Evolutionary conservation across 1,139 yeast species (phyloP).

Genomic region (Pneumocystis canis): DNA sequence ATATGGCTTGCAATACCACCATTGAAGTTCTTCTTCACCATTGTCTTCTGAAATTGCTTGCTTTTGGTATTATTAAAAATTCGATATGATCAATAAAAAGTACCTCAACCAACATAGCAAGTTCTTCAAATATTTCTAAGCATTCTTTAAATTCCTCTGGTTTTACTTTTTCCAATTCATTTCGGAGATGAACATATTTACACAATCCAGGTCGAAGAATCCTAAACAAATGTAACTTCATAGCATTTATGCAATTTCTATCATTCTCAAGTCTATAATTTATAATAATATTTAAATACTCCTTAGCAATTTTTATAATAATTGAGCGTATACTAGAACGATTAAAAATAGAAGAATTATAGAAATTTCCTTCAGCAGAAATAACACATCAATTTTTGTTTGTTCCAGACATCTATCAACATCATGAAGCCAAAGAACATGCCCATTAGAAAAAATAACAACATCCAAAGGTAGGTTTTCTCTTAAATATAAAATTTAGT

Average conservation of each 20-base stretch:
- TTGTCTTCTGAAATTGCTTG: slow-evolving; percentile 32
- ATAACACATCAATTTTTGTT: slow-evolving; percentile 71
- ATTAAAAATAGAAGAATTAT: slow-evolving; percentile 77
- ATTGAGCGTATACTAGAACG: slow-evolving; percentile 64
- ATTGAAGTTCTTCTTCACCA: slow-evolving; percentile 84
- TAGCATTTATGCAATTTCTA: slow-evolving; percentile 3
- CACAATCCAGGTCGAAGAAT: slow-evolving; percentile 58
- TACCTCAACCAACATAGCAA: slow-evolving; percentile 53
- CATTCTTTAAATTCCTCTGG: slow-evolving; percentile 7
- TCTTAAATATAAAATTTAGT: slow-evolving; percentile 52
- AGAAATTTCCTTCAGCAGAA: slow-evolving; percentile 93
- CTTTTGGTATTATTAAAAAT: slow-evolving; percentile 28
- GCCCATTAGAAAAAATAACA: slow-evolving; percentile 88
- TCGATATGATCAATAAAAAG: slow-evolving; percentile 39
- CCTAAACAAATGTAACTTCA: slow-evolving; percentile 85
- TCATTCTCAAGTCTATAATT: slow-evolving; percentile 17
- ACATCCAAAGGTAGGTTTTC: slow-evolving; percentile 71
- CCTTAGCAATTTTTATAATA: slow-evolving; percentile 68
- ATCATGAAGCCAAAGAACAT: slow-evolving; percentile 73
- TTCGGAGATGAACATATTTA: slow-evolving; percentile 58
- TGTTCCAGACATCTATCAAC: slow-evolving; percentile 48
- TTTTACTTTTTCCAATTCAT: slow-evolving; percentile 45
- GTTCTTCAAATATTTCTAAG: slow-evolving; percentile 43
- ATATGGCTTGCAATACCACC: slow-evolving; percentile 94
- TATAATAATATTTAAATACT: slow-evolving; percentile 75